Percentiles rank a stretch among this genome's conserved stretches.
phyloP scores from a whole-genome alignment of 176 grass and related monocot species.

The Zizania latifolia region DNA sequence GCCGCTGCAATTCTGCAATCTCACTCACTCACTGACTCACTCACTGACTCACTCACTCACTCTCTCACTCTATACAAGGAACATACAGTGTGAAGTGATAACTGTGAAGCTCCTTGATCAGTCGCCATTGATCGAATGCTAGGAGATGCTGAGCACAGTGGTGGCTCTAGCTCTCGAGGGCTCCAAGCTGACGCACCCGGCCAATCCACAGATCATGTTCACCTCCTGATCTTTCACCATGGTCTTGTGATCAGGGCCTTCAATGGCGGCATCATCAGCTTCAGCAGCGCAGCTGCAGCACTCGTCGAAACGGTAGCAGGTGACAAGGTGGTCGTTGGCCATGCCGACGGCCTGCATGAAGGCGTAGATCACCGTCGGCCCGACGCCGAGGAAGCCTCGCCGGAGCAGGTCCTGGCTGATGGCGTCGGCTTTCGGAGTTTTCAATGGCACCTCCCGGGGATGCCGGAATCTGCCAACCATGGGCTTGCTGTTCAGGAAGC shows the following conservation, averaged over 20 bases:
- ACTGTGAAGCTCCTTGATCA: neutral
- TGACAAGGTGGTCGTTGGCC: conserved; percentile 84
- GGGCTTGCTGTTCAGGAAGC: conserved; percentile 67
- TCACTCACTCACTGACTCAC: neutral
- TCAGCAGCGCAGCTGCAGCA: conserved; percentile 25
- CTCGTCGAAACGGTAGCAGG: conserved; percentile 70
- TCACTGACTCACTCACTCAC: neutral
- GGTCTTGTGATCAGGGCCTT: neutral
- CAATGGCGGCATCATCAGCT: neutral
- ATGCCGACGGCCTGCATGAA: conserved; percentile 98
- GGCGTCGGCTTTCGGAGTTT: conserved; percentile 73
- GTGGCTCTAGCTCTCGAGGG: conserved; percentile 13
- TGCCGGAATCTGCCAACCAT: conserved; percentile 58
- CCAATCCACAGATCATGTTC: conserved; percentile 25
- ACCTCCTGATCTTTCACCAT: conserved; percentile 34
- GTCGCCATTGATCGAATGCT: conserved; percentile 2
- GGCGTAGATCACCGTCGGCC: conserved; percentile 83
- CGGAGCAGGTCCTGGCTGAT: conserved; percentile 85
- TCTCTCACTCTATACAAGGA: neutral
- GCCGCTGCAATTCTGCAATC: neutral
- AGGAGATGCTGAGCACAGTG: conserved; percentile 44
- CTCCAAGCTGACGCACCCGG: conserved; percentile 33
- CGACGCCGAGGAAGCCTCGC: conserved; percentile 74
- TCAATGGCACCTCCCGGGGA: conserved; percentile 70
- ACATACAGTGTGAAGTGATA: neutral